Evolutionary conservation across 2,329 filamentous ascomycete genomes (phyloP), one percentile per base, ranked within the genome.

Genomic region (Colletotrichum horii): DNA sequence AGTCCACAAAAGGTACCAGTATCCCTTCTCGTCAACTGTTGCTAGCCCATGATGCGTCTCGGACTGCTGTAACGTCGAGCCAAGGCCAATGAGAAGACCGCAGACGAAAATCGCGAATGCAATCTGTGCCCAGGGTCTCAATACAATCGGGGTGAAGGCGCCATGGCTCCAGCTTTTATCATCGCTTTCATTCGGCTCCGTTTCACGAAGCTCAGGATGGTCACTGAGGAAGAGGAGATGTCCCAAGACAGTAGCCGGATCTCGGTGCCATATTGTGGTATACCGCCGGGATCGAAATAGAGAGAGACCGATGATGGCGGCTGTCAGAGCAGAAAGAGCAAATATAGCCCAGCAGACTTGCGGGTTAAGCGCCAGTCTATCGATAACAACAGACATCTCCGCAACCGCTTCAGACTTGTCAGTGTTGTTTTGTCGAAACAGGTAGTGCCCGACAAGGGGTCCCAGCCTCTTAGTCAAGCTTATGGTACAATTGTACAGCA

Each of bases 221-320:
- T 60, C 32, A 4, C 56, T 38, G 32, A 74, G 26, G 26, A 70
- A 58, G 15, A 74, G 43, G 38, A 70, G 52, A 24, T n/a, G 64
- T 11, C 71, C 71, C 22, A 74, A 66, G 32, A 74, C 64, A 4
- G 58, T 74, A 2, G 66, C 66, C 14, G 71, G 71, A n/a, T 74
- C 66, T 16, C 71, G 58, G 16, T 70, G 43, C 71, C 66, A 74
- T 8, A 74, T 6, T 12, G 22, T n/a, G 14, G 58, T 74, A 11
- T 68, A 30, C 4, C 43, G 43, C 19, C 56, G 64, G 8, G 67
- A 74, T 24, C 58, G 43, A 15, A 65, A n/a, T 4, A 70, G n/a
- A 4, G 34, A 12, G 5, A 58, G 22, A 2, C 15, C 11, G 4
- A 48, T 24, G 28, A 74, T 9, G 8, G 8, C 4, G 14, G 56